phyloP scores from a whole-genome alignment of 169 alveolate genomes.

The Eimeria necatrix region DNA sequence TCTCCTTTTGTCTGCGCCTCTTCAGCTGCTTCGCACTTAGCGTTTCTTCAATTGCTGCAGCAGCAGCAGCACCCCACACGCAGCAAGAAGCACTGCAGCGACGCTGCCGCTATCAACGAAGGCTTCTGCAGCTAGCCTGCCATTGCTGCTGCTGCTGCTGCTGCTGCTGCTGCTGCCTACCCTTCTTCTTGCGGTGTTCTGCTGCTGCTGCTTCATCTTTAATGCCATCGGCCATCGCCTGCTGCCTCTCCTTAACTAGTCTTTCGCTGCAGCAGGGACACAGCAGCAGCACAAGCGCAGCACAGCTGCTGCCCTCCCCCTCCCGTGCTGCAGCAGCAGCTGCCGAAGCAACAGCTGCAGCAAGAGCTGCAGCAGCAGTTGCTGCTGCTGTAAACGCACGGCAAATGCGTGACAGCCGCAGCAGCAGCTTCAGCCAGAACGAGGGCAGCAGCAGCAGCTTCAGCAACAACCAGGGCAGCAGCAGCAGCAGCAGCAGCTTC shows the following conservation, averaged over 20 bases:
- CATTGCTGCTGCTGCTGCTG: background rate
- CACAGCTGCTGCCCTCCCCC: background rate
- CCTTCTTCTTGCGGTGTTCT: slow-evolving; percentile 40
- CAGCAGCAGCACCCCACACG: background rate
- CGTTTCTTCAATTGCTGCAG: slow-evolving; percentile 7
- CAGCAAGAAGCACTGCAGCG: background rate
- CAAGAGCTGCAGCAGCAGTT: background rate
- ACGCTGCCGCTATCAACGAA: background rate
- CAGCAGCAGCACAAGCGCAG: background rate
- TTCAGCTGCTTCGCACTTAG: slow-evolving; percentile 15
- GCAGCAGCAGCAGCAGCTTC: background rate
- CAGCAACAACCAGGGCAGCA: background rate
- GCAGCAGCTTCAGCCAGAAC: too few species aligned
- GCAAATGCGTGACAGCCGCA: too few species aligned
- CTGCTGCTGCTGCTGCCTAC: background rate
- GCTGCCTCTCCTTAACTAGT: background rate
- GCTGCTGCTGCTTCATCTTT: slow-evolving; percentile 38
- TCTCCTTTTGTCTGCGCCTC: slow-evolving; percentile 4
- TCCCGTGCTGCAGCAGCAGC: background rate
- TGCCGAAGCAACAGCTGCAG: background rate
- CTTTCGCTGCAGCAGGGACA: slow-evolving; percentile 14
- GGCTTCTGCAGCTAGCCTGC: background rate
- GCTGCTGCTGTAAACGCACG: too few species aligned
- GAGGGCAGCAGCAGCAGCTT: background rate
- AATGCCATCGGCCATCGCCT: background rate